Evolutionary conservation across 2,329 filamentous ascomycete species (phyloP).

Genomic region (Monilinia aucupariae): DNA sequence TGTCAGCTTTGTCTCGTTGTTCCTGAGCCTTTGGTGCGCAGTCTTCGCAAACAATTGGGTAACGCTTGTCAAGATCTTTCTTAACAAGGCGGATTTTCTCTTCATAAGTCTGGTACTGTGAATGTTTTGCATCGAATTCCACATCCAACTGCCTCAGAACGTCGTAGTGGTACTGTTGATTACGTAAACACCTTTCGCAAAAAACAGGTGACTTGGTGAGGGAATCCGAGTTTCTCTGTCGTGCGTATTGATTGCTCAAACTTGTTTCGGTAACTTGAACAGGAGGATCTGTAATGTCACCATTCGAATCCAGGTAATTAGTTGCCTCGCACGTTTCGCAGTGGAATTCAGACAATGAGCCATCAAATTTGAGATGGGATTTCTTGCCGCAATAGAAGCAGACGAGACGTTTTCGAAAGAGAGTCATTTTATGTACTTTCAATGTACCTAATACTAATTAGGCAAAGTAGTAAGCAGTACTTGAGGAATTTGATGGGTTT

Average conservation of each 20-base stretch:
- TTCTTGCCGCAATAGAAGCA: constrained; percentile 83
- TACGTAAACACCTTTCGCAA: constrained; percentile 78
- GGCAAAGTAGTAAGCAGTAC: background rate
- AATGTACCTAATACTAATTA: background rate
- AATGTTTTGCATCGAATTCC: constrained; percentile 56
- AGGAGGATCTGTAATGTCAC: constrained; percentile 85
- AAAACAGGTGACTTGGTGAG: constrained; percentile 40
- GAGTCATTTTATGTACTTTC: constrained; percentile 22
- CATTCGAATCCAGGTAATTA: constrained; percentile 87
- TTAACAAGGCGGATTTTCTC: constrained; percentile 62
- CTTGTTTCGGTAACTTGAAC: constrained; percentile 50
- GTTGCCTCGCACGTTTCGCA: constrained; percentile 77
- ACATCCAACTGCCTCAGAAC: constrained; percentile 77
- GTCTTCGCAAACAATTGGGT: constrained; percentile 79
- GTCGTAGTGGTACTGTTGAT: constrained; percentile 75
- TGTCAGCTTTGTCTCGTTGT: constrained; percentile 65
- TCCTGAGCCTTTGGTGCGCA: constrained; percentile 72
- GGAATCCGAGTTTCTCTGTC: constrained; percentile 36
- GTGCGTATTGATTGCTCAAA: constrained; percentile 43
- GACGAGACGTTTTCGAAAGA: constrained; percentile 40
- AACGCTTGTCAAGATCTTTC: constrained; percentile 68
- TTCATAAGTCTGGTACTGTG: constrained; percentile 62
- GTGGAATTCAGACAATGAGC: constrained; percentile 58
- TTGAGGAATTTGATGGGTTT: background rate
- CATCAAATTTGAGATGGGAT: constrained; percentile 55